These are phyloP conservation scores for Amanita inopinata DNA, from an alignment of 768 basidiomycete species.

Conservation along the genomic window DNA sequence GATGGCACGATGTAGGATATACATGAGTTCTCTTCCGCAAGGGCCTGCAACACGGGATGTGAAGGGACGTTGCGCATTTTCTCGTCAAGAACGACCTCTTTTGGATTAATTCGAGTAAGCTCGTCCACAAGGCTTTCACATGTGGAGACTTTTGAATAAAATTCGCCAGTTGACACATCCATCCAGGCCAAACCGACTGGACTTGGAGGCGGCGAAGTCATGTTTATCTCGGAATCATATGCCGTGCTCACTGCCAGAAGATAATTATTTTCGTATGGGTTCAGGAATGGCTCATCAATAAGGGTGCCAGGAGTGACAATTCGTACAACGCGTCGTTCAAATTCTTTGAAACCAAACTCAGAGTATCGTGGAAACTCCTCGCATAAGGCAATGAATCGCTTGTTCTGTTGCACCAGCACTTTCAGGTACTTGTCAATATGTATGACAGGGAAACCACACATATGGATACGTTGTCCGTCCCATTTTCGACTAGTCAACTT, in stretches of 20 bases:
- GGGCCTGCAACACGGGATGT: slow-evolving; percentile 37
- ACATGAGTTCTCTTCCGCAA: slow-evolving; percentile 47
- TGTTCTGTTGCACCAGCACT: slow-evolving; percentile 71
- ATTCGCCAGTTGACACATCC: slow-evolving; percentile 91
- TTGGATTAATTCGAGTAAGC: slow-evolving; percentile 69
- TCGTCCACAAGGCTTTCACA: slow-evolving; percentile 64
- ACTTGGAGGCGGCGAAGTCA: slow-evolving; percentile 5
- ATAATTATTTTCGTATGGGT: slow-evolving; percentile 84
- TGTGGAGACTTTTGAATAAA: slow-evolving; percentile 61
- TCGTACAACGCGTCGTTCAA: slow-evolving; percentile 75
- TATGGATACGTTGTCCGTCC: slow-evolving; percentile 58
- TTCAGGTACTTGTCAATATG: slow-evolving; percentile 86
- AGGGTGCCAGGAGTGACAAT: slow-evolving; percentile 92
- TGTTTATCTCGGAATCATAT: no score
- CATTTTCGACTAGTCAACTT: slow-evolving; percentile 73
- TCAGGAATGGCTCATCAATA: slow-evolving; percentile 84
- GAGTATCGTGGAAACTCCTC: slow-evolving; percentile 70
- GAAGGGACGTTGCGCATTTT: slow-evolving; percentile 23
- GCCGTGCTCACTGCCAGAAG: slow-evolving; percentile 53
- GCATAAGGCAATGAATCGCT: slow-evolving; percentile 84
- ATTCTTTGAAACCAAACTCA: slow-evolving; percentile 41
- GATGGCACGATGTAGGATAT: slow-evolving; percentile 35
- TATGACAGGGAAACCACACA: slow-evolving; percentile 86
- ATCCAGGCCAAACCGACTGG: slow-evolving; percentile 82
- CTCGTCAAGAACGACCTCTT: slow-evolving; percentile 66